A percentile compares a stretch with the other conserved stretches of the same genome.
Evolutionary conservation across 129 eudicot genomes (phyloP).

Genomic region (Chrysanthemum lavandulifolium): DNA sequence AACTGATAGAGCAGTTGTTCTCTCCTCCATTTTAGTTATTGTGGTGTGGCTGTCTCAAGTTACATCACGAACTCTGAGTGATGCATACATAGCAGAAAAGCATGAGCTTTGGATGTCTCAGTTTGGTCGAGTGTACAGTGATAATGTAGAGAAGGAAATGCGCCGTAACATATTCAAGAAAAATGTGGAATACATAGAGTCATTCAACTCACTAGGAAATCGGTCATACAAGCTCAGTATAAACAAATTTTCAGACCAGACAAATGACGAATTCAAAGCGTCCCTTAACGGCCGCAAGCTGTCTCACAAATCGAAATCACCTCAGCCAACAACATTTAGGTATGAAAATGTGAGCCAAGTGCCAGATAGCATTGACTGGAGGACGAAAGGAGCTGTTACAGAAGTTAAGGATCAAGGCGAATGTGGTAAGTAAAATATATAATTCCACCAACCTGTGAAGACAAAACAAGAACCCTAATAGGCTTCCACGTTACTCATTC

Average conservation of each 20-base stretch:
- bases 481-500: background rate
- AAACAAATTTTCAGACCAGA: slow-evolving; percentile 38
- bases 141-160: slow-evolving; percentile 30
- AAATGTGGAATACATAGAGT: slow-evolving; percentile 28
- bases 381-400: slow-evolving; percentile 52
- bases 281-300: slow-evolving; percentile 31
- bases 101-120: slow-evolving; percentile 45
- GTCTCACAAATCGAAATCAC: slow-evolving; percentile 5
- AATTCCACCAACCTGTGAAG: background rate
- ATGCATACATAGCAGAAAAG: slow-evolving; percentile 17
- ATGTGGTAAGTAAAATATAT: slow-evolving; percentile 28
- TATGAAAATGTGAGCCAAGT: slow-evolving; percentile 43
- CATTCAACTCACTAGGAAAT: slow-evolving; percentile 21
- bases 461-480: background rate
- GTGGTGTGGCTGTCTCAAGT: slow-evolving; percentile 24
- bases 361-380: slow-evolving; percentile 51
- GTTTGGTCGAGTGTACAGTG: slow-evolving; percentile 37
- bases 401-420: slow-evolving; percentile 45
- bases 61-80: slow-evolving; percentile 11
- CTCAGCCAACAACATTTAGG: slow-evolving; percentile 22
- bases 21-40: slow-evolving; percentile 12
- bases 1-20: background rate
- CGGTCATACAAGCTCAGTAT: slow-evolving; percentile 29
- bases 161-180: slow-evolving; percentile 35
- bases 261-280: slow-evolving; percentile 34